phyloP scores from a whole-genome alignment of 2,329 filamentous ascomycete genomes.

The Paracorniculantispora psalliotae region DNA sequence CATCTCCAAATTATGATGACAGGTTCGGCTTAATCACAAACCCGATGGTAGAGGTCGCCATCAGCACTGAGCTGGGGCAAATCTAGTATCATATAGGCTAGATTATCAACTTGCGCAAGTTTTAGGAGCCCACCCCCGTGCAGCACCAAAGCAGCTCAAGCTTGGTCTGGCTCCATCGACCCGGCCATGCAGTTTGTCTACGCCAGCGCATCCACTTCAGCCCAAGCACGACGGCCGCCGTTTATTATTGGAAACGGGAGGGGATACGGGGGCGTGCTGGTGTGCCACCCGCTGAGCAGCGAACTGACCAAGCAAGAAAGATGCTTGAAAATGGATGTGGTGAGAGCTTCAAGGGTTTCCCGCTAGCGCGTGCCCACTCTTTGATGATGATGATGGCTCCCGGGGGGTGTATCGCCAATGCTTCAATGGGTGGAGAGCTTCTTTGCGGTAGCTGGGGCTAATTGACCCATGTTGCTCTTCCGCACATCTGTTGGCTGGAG shows the following conservation, averaged over 20 bases:
- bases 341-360: slow-evolving; percentile 12
- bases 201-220: not conserved
- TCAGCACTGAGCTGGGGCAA: not conserved
- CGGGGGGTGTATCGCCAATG: not conserved
- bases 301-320: not conserved
- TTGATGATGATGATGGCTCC: not conserved
- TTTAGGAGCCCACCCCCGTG: not conserved
- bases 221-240: not conserved
- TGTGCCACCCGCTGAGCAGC: not conserved
- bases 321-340: not conserved
- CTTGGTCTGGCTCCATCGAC: not conserved
- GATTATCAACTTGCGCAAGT: not conserved
- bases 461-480: not conserved
- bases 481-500: not conserved
- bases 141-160: not conserved
- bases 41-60: not conserved
- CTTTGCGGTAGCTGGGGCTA: not conserved
- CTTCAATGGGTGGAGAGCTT: not conserved
- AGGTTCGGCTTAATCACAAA: slow-evolving; percentile 1
- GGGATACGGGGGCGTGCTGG: not conserved
- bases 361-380: slow-evolving; percentile 6
- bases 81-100: not conserved
- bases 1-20: not conserved
- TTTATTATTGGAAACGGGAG: not conserved
- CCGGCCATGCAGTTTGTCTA: not conserved